Conservation (phyloP, 1,139 yeast genomes). For the Suhomyces coccinellae region DNA sequence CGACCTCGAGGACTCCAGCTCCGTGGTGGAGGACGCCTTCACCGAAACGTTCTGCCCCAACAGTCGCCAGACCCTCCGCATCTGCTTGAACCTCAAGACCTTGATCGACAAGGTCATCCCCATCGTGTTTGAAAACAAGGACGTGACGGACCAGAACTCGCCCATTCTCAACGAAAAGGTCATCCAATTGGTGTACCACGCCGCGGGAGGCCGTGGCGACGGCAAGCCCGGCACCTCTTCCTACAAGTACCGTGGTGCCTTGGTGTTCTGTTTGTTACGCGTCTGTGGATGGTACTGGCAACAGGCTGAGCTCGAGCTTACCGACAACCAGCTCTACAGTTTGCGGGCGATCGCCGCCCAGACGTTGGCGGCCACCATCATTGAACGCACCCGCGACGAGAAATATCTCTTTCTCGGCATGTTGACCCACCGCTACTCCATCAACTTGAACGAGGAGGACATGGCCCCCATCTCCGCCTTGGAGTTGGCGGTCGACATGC, state of each 20-base stretch:
- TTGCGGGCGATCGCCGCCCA: slow-evolving; percentile 72
- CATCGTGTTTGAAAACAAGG: slow-evolving; percentile 52
- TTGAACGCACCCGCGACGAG: slow-evolving; percentile 58
- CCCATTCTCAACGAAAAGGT: slow-evolving; percentile 62
- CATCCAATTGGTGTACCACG: slow-evolving; percentile 58
- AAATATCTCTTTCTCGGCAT: slow-evolving; percentile 72
- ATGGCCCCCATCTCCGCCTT: slow-evolving; percentile 66
- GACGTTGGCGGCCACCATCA: slow-evolving; percentile 64
- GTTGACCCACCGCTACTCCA: slow-evolving; percentile 74
- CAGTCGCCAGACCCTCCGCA: slow-evolving; percentile 68
- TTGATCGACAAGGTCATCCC: slow-evolving; percentile 74
- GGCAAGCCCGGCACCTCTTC: slow-evolving; percentile 59
- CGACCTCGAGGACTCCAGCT: slow-evolving; percentile 9
- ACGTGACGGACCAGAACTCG: slow-evolving; percentile 58
- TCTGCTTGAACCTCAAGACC: slow-evolving; percentile 70
- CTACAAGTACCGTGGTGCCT: slow-evolving; percentile 62
- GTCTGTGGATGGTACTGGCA: slow-evolving; percentile 80
- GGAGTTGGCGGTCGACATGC: slow-evolving; percentile 86
- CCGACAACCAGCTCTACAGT: slow-evolving; percentile 63
- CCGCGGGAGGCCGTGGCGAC: slow-evolving; percentile 80
- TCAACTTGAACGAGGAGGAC: slow-evolving; percentile 63
- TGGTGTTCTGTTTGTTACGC: slow-evolving; percentile 68
- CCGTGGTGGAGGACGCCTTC: slow-evolving; percentile 5
- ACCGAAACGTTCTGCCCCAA: slow-evolving; percentile 44
- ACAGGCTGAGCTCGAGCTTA: slow-evolving; percentile 59